Evolutionary conservation across 345 rosid genomes (phyloP).

Genomic region (Balakata baccata): DNA sequence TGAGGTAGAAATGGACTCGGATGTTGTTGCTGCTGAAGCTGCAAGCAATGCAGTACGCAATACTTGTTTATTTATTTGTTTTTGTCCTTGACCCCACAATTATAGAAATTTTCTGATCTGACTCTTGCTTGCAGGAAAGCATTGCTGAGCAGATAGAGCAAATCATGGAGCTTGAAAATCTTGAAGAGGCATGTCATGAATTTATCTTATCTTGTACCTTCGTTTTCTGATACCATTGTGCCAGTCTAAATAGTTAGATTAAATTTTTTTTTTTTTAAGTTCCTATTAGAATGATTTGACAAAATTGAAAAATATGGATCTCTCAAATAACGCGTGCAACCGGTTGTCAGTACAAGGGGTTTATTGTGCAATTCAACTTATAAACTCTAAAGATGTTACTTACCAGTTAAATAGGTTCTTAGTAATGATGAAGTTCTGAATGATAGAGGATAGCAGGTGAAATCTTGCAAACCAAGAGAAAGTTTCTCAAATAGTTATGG

Average conservation of each 20-base stretch:
- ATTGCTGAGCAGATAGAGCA: conserved; percentile 79
- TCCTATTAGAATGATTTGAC: neutral
- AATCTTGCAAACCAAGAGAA: too few species aligned
- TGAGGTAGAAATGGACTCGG: conserved; percentile 88
- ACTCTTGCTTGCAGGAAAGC: conserved; percentile 53
- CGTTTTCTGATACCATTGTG: neutral
- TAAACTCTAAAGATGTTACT: too few species aligned
- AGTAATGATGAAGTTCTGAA: neutral
- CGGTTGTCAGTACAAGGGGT: neutral
- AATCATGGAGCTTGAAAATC: conserved; percentile 91
- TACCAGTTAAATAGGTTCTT: too few species aligned
- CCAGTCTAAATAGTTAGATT: neutral
- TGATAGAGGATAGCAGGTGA: neutral
- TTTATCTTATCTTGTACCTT: neutral
- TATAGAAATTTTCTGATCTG: conserved; percentile 5
- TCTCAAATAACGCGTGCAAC: neutral
- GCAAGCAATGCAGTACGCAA: conserved; percentile 64
- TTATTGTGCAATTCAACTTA: too few species aligned
- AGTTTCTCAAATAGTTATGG: neutral
- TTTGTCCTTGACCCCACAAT: neutral
- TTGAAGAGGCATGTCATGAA: conserved; percentile 69
- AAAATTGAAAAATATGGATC: neutral
- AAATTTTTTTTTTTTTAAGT: neutral
- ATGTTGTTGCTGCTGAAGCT: conserved; percentile 96
- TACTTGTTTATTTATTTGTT: conserved; percentile 2